These are phyloP conservation scores for Discostella pseudostelligera DNA, from an alignment of 108 stramenopile species.

Conservation along the genomic window DNA sequence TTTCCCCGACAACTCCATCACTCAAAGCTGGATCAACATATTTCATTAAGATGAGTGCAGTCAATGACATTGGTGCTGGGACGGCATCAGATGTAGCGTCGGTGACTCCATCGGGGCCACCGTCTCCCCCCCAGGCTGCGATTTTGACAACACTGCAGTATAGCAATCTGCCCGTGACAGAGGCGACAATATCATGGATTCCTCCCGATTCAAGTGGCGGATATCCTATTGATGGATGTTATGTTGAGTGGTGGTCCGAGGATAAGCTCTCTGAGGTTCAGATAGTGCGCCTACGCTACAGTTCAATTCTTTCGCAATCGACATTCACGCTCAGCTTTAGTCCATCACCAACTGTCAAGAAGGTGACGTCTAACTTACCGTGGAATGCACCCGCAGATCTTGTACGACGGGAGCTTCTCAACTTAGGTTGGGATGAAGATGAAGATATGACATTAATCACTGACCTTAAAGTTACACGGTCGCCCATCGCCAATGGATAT, in stretches of 20 bases:
- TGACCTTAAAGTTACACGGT: conserved; percentile 47
- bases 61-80: conserved; percentile 58
- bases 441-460: conserved; percentile 37
- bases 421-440: conserved; percentile 57
- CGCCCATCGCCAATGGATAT: conserved; percentile 54
- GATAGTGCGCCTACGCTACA: conserved; percentile 39
- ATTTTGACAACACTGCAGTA: conserved; percentile 25
- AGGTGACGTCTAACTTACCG: conserved; percentile 46
- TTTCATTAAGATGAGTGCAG: conserved; percentile 58
- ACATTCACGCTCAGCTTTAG: conserved; percentile 56
- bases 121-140: conserved; percentile 28
- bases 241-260: conserved; percentile 63
- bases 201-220: conserved; percentile 41
- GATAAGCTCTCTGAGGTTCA: conserved; percentile 56
- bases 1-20: conserved; percentile 28
- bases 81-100: conserved; percentile 30
- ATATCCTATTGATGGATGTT: conserved; percentile 57
- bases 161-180: conserved; percentile 46
- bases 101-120: conserved; percentile 30
- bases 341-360: conserved; percentile 42
- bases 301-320: conserved; percentile 29
- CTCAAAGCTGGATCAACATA: conserved; percentile 54
- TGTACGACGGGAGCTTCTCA: conserved; percentile 55
- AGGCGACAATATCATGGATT: conserved; percentile 53
- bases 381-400: conserved; percentile 55